Evolutionary conservation across 306 rosid genomes (phyloP).

Genomic region (Vachellia collinsii): DNA sequence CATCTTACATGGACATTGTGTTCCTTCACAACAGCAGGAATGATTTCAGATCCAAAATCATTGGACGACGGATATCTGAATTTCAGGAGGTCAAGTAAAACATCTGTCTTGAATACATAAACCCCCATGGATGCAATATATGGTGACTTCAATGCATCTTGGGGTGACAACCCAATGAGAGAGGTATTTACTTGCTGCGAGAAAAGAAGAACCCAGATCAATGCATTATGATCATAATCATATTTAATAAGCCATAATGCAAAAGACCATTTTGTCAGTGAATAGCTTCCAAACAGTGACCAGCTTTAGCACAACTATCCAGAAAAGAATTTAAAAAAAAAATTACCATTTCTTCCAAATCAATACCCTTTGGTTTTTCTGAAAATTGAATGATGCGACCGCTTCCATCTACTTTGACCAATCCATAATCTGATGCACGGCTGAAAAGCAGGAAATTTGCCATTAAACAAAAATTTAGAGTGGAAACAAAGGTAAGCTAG

Average conservation of each 20-base stretch:
- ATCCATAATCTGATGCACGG: conserved; percentile 90
- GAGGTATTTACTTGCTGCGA: conserved; percentile 80
- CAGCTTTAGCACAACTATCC: conserved; percentile 16
- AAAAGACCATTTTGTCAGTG: conserved; percentile 14
- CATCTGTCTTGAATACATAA: conserved; percentile 75
- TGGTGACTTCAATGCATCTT: conserved; percentile 62
- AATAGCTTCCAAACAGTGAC: conserved; percentile 5
- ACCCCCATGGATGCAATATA: conserved; percentile 97
- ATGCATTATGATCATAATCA: conserved; percentile 9
- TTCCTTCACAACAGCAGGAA: conserved; percentile 83
- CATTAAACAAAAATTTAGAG: background rate
- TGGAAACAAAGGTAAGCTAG: conserved; percentile 13
- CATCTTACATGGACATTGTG: conserved; percentile 77
- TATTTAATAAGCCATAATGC: background rate
- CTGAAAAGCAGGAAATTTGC: conserved; percentile 51
- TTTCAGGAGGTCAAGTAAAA: conserved; percentile 74
- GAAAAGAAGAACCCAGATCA: conserved; percentile 27
- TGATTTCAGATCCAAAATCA: conserved; percentile 95
- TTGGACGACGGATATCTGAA: conserved; percentile 80
- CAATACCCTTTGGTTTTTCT: conserved; percentile 78
- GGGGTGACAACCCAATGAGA: conserved; percentile 70
- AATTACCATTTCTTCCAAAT: conserved; percentile 81
- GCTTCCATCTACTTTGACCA: conserved; percentile 77
- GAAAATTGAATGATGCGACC: conserved; percentile 70
- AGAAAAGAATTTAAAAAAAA: conserved; percentile 4